Evolutionary conservation across 139 green algal species (phyloP), one percentile per base, ranked within the genome.

Genomic region (Raphidocelis subcapitata): DNA sequence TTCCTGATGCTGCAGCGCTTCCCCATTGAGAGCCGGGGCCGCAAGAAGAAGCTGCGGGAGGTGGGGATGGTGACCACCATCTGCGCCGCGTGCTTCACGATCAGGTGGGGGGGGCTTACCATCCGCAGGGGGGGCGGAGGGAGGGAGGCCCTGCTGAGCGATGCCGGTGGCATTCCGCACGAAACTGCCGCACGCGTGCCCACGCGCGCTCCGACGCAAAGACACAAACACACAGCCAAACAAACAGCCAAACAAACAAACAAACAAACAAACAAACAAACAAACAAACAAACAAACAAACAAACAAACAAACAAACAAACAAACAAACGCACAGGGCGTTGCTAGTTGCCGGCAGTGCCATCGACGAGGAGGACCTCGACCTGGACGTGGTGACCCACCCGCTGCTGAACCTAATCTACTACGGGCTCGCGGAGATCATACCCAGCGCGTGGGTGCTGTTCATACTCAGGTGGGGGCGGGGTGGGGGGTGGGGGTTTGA

Each of bases 41-140:
- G 95, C 31, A 79, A 87, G 54, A 98, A 97, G 86, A 99, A 99
- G 93, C 90, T 99, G 77, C 80, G 85, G 23, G 96, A 99, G 82
- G 95, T 92, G 15, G 94, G 94, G 3, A 81, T 90, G 61, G 95
- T 99, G 16, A 98, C 95, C 2, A 70, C 83, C 62, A 95, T 99
- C 77, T 99, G 95, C 76, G 89, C 93, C 1, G 84, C 84, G 26
- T 96, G 90, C 82, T 99, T 98, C 85, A 85, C 75, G 28, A 70
- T 92, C 78, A 85, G 89, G 84, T 89, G 66, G 10, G 84, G 33
- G 33, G n/a, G 24, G 26, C 10, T 62, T 35, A 62, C 16, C 8
- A 28, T 8, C 10, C 5, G 55, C n/a, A 28, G 55, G 55, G 20
- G 14, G 5, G 21, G 54, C 5, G 60, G 21, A 67, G 26, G 26